A percentile compares a stretch with the other conserved stretches of the same genome.
These are phyloP conservation scores for Wilcoxina mikolae DNA, from an alignment of 495 filamentous ascomycete species.

Conservation along the genomic window DNA sequence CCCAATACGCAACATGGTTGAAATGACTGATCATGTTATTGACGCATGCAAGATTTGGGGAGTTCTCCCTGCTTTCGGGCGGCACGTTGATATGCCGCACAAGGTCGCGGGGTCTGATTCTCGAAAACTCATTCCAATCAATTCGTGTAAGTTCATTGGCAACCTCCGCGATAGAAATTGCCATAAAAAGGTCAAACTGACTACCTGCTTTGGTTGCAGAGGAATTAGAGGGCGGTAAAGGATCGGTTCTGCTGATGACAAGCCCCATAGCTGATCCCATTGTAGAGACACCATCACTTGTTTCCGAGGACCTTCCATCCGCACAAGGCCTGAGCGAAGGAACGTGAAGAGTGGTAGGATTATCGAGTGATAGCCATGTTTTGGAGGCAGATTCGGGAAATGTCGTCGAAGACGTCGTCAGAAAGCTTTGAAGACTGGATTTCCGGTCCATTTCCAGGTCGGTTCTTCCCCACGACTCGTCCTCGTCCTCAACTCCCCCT, in stretches of 20 bases:
- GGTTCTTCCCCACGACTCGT: conserved; percentile 58
- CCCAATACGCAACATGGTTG: conserved; percentile 86
- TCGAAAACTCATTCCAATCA: conserved; percentile 92
- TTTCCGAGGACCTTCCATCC: not conserved
- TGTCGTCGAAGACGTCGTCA: conserved; percentile 31
- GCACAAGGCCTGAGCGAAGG: not conserved
- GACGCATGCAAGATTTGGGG: conserved; percentile 66
- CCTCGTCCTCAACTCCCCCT: conserved; percentile 62
- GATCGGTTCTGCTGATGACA: not conserved
- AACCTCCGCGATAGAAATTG: conserved; percentile 45
- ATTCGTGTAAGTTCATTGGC: conserved; percentile 86
- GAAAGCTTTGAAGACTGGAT: conserved; percentile 29
- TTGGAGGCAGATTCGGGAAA: not conserved
- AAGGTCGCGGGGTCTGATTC: conserved; percentile 87
- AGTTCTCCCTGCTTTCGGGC: conserved; percentile 55
- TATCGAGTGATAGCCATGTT: not conserved
- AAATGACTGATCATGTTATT: conserved; percentile 91
- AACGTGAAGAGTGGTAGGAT: not conserved
- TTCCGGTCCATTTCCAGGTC: conserved; percentile 42
- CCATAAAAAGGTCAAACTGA: conserved; percentile 28
- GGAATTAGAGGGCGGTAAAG: not conserved
- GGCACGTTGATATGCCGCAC: conserved; percentile 76
- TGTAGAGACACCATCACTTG: not conserved
- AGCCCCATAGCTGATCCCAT: conserved; percentile 6
- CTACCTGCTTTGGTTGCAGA: not conserved